Evolutionary conservation across 2,329 filamentous ascomycete species (phyloP), one percentile per base, ranked within the genome.

Genomic region (Aureobasidium sp.): DNA sequence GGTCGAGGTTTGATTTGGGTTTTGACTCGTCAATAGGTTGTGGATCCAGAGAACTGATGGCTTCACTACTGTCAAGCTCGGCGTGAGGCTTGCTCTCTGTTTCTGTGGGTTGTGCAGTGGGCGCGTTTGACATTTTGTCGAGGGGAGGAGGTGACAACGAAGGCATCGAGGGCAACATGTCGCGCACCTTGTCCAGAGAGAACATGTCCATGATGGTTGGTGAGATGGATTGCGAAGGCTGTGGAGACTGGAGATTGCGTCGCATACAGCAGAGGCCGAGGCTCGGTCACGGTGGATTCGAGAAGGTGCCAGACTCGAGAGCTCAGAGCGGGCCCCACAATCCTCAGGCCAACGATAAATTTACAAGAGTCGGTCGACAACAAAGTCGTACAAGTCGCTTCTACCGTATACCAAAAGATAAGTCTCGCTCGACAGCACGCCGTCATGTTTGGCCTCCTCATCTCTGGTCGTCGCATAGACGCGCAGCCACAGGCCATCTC

Each of bases 401-500:
- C 21, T 19, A 2, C 10, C 29, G 8, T 21, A 25, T 49, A 19
- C 15, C 19, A 17, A 23, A 53, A 29, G 17, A 9, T 11, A 23
- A 53, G n/a, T 40, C 50, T 27, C 55, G 17, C 8, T 25, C 13
- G 5, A 55, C 17, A 38, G 23, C 50, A 38, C 53, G n/a, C 29
- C 27, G 68, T 25, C 33, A 85, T 85, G 81, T 85, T 85, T 69
- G 83, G 81, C 67, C 77, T 85, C 65, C 79, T 85, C 66, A 75
- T 85, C 60, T 82, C 83, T 43, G 81, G 82, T 62, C 78, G 83
- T 25, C 83, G 83, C 8, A 78, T 84, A 65, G 76, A 85, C 63
- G 82, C 82, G 46, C 76, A 83, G 63, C 79, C 83, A 35, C 73
- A 75, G 67, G 78, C 77, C 31, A 74, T 81, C 59, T 81, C 81